Conservation (phyloP, 305 asterid species). For the Caryopteris hybrid region DNA sequence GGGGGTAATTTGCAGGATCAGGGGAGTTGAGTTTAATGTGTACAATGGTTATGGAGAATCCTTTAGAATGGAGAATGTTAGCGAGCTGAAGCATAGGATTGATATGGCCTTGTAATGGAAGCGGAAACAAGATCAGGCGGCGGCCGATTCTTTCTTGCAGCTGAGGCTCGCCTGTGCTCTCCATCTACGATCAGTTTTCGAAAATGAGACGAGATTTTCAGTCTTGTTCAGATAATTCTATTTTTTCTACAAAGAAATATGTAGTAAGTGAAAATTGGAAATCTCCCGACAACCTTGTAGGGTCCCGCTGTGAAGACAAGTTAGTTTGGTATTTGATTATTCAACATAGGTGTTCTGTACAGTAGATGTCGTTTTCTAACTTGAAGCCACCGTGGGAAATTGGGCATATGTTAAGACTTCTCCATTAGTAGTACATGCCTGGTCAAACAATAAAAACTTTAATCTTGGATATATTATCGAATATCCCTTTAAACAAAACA, state of each 20-base stretch:
- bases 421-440: no score
- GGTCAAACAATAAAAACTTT: no score
- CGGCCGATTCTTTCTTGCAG: slow-evolving; percentile 13
- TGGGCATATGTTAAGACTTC: no score
- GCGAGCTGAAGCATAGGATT: slow-evolving; percentile 50
- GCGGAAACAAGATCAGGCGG: slow-evolving; percentile 34
- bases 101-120: slow-evolving; percentile 46
- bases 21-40: slow-evolving; percentile 42
- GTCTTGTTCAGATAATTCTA: not conserved
- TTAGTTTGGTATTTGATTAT: not conserved
- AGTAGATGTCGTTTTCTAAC: no score
- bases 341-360: no score
- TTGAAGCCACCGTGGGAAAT: no score
- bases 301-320: no score
- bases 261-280: no score
- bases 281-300: no score
- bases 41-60: slow-evolving; percentile 39
- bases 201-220: not conserved
- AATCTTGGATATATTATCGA: no score
- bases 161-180: not conserved
- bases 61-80: slow-evolving; percentile 36
- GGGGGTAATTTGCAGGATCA: slow-evolving; percentile 32
- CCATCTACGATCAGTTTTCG: slow-evolving; percentile 1
- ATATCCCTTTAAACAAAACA: no score
- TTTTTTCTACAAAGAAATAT: no score